Evolutionary conservation across 306 rosid genomes (phyloP), one percentile per base, ranked within the genome.

Genomic region (Fragaria iinumae): DNA sequence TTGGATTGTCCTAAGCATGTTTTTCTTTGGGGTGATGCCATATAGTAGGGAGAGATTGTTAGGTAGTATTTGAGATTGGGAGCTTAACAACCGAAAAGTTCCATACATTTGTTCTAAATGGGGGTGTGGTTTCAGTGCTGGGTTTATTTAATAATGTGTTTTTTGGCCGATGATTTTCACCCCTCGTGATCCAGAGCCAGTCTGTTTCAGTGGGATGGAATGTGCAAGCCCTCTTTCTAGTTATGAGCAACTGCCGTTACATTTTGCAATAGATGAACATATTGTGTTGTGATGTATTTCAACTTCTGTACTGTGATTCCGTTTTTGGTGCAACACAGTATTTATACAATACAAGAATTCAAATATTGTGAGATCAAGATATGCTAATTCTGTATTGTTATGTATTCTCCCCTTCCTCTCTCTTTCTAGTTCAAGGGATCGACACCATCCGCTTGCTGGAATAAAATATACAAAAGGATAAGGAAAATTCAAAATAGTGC

Each of bases 361-460:
- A 4, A 45, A 45, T 44, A 9, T 27, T 45, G 53, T 48, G 41
- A 25, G 21, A 64, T 76, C 25, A 20, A 44, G 11, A 47, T 48
- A 39, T 49, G 27, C 49, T 25, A 27, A 50, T 76, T 10, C 53
- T 76, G 48, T 76, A 65, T 49, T 72, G 62, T 84, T 50, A 16
- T 52, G 23, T 63, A 48, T 82, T 71, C 48, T 47, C 56, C 53
- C 56, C 56, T 74, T 12, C 70, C 75, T 77, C 25, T 75, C 43
- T 73, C 67, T 69, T 57, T 83, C 56, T 86, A 95, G 98, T 90
- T 92, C 82, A 84, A 86, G 73, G 97, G 92, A 78, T 69, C 82
- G 82, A 90, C 96, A 53, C 97, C 98, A 39, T 88, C 97, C 50
- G 80, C 89, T 81, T 95, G 98, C 90, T 95, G 98, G 98, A 83